Base-by-base conservation (phyloP, 2,329 filamentous ascomycete species). In the Colletotrichum tanaceti region DNA sequence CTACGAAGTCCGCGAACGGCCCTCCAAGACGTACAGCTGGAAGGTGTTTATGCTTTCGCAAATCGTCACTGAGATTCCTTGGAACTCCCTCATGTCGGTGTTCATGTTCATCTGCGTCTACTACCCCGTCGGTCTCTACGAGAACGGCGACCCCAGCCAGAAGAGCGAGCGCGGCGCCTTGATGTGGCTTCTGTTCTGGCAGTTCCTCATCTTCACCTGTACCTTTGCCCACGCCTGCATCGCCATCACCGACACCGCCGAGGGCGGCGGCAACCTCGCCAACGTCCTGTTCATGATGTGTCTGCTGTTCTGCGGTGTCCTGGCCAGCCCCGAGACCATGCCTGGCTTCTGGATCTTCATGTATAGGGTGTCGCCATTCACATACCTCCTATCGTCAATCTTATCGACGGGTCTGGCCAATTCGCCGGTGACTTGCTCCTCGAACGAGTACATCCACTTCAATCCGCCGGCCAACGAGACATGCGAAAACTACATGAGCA, bases 341-440 rank as follows among this genome's bases (percentile, higher is more conserved):
- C 90, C 91, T 0, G 81, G 85, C 3, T 91, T 92, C 81, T 93
- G 91, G 91, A 87, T 86, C 63, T 91, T 90, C 80, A 90, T 91
- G 87, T 91, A 92, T 76, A 84, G 87, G 41, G 79, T 89, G 54
- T 90, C 87, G 0, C 90, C 91, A 0, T 88, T 92, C 72, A 92
- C 89, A 0, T 93, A 93, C 75, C 80, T 92, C 18, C 83, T 92
- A 52, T 81, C 84, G 35, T 89, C 87, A 4, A 84, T 93, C 76
- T 80, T 91, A 55, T 74, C 75, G 0, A 70, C 74, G 0, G 74
- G 74, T 0, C 70, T 78, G 0, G 73, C 73, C 3, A 72, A 74
- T 1, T 69, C 72, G 0, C 3, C 71, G 0, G 75, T 77, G 0
- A 47, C 35, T 2, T 78, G 76, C 6, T 71, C 76, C 0, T 53